Conservation (phyloP, 2,329 filamentous ascomycete genomes). For the Blastomyces silverae region DNA sequence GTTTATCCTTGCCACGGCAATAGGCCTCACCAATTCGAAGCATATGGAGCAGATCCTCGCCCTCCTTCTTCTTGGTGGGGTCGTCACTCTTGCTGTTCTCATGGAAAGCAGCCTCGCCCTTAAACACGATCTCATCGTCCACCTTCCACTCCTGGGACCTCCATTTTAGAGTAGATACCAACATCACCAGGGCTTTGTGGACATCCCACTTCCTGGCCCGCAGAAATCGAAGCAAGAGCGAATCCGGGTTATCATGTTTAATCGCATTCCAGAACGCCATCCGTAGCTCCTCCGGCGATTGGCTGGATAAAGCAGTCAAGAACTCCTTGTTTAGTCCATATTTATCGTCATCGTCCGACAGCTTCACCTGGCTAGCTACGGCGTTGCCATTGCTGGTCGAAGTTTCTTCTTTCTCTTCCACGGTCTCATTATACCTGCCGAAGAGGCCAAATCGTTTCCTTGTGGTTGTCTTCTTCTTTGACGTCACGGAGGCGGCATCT, state of each 20-base stretch:
- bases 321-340: constrained; percentile 85
- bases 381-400: constrained; percentile 34
- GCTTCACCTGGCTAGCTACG: constrained; percentile 33
- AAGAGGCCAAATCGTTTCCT: constrained; percentile 70
- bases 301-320: constrained; percentile 68
- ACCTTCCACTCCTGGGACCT: constrained; percentile 74
- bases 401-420: constrained; percentile 42
- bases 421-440: constrained; percentile 51
- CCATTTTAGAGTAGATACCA: constrained; percentile 93
- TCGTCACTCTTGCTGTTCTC: constrained; percentile 55
- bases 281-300: constrained; percentile 70
- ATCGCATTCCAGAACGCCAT: constrained; percentile 85
- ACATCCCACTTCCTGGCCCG: constrained; percentile 94
- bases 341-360: constrained; percentile 69
- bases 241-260: constrained; percentile 92
- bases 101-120: constrained; percentile 64
- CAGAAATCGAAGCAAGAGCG: constrained; percentile 71
- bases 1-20: constrained; percentile 77
- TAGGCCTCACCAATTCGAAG: constrained; percentile 89
- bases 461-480: constrained; percentile 50
- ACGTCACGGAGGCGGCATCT: constrained; percentile 24
- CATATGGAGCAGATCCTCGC: constrained; percentile 73
- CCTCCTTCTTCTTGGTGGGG: constrained; percentile 57
- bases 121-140: constrained; percentile 76
- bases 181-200: constrained; percentile 85